These are phyloP conservation scores for Ceratorhiza oryzae-sativae DNA, from an alignment of 1,284 basidiomycete species.

Conservation along the genomic window DNA sequence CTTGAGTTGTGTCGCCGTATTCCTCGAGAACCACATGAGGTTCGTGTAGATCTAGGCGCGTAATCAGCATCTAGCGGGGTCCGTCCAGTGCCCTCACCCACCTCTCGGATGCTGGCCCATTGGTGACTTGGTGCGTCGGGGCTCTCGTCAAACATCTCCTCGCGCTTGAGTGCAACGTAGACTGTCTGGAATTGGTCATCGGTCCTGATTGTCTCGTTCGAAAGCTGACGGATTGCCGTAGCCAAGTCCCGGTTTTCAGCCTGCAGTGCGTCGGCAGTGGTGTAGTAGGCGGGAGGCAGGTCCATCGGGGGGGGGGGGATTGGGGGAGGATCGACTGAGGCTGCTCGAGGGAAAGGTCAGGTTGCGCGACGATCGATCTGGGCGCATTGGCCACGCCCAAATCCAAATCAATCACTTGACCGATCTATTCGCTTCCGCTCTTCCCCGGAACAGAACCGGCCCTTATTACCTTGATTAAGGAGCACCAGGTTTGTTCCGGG, in stretches of 20 bases:
- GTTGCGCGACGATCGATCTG: neutral
- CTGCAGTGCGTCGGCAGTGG: conserved; percentile 15
- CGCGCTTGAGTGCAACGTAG: conserved; percentile 5
- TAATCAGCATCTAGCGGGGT: neutral
- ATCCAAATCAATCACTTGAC: too few relatives aligned
- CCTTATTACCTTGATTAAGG: too few relatives aligned
- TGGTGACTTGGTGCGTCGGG: neutral
- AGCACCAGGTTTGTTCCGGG: too few relatives aligned
- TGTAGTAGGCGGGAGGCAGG: conserved; percentile 4
- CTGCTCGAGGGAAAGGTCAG: neutral
- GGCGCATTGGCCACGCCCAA: too few relatives aligned
- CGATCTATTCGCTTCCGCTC: too few relatives aligned
- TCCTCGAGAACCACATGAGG: conserved; percentile 5
- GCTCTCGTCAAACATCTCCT: conserved; percentile 10
- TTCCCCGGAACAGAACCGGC: too few relatives aligned
- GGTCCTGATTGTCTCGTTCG: conserved; percentile 10
- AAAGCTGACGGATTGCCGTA: neutral
- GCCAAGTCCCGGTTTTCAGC: conserved; percentile 6
- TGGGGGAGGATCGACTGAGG: too few relatives aligned
- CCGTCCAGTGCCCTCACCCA: neutral
- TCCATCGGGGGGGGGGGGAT: conserved; percentile 1
- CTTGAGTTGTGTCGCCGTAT: neutral
- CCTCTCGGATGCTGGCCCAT: neutral
- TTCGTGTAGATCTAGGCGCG: neutral
- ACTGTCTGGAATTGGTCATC: conserved; percentile 9